Evolutionary conservation across 495 filamentous ascomycete genomes (phyloP).

Genomic region (Penicillium roqueforti): DNA sequence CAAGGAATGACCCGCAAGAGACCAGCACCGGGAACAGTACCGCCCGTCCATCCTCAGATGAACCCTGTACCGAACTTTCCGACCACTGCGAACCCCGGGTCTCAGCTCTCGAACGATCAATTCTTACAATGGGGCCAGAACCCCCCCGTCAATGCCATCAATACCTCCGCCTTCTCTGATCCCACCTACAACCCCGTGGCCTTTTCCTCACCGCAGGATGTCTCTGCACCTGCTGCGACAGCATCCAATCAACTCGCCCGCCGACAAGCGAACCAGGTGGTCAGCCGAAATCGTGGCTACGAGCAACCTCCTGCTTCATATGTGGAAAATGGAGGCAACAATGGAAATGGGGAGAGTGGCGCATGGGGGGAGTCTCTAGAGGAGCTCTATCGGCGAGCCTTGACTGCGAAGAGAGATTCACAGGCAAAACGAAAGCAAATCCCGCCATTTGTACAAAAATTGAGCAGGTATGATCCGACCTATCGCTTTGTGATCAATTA

Average conservation of each 20-base stretch:
- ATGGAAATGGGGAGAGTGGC: slow-evolving; percentile 40
- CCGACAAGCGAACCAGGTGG: slow-evolving; percentile 47
- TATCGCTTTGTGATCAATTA: neutral
- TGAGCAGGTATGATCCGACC: slow-evolving; percentile 78
- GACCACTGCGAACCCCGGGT: slow-evolving; percentile 23
- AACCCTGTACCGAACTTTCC: slow-evolving; percentile 32
- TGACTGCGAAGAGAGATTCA: slow-evolving; percentile 74
- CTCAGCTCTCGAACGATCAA: slow-evolving; percentile 49
- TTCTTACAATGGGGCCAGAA: slow-evolving; percentile 53
- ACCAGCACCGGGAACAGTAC: slow-evolving; percentile 65
- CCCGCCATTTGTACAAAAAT: slow-evolving; percentile 95
- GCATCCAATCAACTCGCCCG: slow-evolving; percentile 65
- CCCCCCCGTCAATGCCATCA: slow-evolving; percentile 32
- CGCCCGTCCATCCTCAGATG: slow-evolving; percentile 50
- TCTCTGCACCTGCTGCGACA: slow-evolving; percentile 40
- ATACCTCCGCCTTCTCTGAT: slow-evolving; percentile 29
- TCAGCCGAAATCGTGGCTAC: slow-evolving; percentile 44
- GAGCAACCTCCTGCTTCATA: slow-evolving; percentile 47
- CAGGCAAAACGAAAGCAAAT: slow-evolving; percentile 88
- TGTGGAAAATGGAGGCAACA: slow-evolving; percentile 40
- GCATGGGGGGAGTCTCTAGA: slow-evolving; percentile 65
- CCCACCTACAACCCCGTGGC: slow-evolving; percentile 40
- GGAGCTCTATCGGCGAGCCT: slow-evolving; percentile 69
- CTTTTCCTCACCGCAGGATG: slow-evolving; percentile 37
- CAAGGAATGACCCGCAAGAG: slow-evolving; percentile 59